Evolutionary conservation across 1,139 yeast genomes (phyloP), one percentile per base, ranked within the genome.

Genomic region (Candida tropicalis): DNA sequence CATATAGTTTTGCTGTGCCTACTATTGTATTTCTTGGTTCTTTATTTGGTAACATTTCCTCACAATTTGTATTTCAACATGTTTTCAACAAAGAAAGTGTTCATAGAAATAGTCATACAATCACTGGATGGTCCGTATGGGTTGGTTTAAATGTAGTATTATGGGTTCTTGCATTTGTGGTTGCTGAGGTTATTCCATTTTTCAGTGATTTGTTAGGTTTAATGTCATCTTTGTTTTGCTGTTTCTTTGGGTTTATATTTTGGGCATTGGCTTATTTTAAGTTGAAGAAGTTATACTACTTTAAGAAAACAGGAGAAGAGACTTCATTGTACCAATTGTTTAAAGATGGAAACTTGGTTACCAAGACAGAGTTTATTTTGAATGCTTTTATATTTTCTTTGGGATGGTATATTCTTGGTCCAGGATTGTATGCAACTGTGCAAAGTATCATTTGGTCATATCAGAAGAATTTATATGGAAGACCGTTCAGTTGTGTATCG

Each of bases 151-250:
- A 77, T 44, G 56, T 65, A 9, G 47, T 53, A 1, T 63, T 75
- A 17, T 81, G 85, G 85, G 57, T 70, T n/a, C 33, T 73, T 22
- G 83, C 83, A 0, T 81, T 79, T 50, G 60, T 81, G 17, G 67
- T 81, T 54, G 84, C 84, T 2, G 83, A 81, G 54, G 84, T 78
- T 26, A 79, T 81, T 54, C 86, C 86, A 11, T 80, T 81, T 59
- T 81, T 81, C 59, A 70, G 79, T 24, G 84, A 79, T 53, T 62
- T 81, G 51, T 65, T 81, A 36, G 71, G 82, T 5, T 64, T 81
- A 54, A 79, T 81, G 84, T 74, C 79, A n/a, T 79, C 85, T 3
- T 63, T 81, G 41, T 81, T 81, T 54, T 85, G 79, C 57, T 77
- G 84, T 56, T 81, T 83, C 81, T 81, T 81, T 53, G 85, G 85